Evolutionary conservation across 2,329 filamentous ascomycete genomes (phyloP), one percentile per base, ranked within the genome.

Genomic region (Pyricularia pennisetigena): DNA sequence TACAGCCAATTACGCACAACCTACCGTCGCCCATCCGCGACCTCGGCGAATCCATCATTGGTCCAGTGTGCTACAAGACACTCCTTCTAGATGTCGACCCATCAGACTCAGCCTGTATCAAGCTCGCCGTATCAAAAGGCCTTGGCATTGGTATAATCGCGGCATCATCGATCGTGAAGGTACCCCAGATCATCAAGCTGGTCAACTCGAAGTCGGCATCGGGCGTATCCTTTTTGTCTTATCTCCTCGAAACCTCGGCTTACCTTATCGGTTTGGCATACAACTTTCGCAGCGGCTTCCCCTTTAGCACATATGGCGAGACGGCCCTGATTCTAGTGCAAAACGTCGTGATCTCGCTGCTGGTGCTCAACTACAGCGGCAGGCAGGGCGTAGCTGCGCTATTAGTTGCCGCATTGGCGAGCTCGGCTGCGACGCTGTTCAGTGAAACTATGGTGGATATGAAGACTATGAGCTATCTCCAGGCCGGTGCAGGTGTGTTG

Each of bases 271-370:
- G 89, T 5, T 86, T 99, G 72, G 91, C 92, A 67, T 99, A 99
- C 83, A 97, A 97, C 78, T 84, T 92, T 72, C 92, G 95, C 76
- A 92, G 93, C 75, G 89, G 88, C 28, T 97, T 97, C 74, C 94
- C 95, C 3, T 97, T 99, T 81, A 96, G 90, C 84, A 99, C 95
- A 12, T 99, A 91, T 78, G 95, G 95, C 78, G 95, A 99, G 85
- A 94, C 93, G 30, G 93, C 91, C 54, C 83, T 98, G 75, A 97
- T 99, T 73, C 86, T 95, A 66, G 88, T 90, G 69, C 95, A 99
- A 82, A 97, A 99, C 79, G 87, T 98, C 62, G 86, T 93, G 70
- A 97, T 99, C 76, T 89, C 90, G 5, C 87, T 93, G 66, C 79
- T 98, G 74, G 93, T 99, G 61, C 82, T 99, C 77, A 90, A 91